phyloP scores from a whole-genome alignment of 108 stramenopile genomes.

The Schizochytrium sp. region DNA sequence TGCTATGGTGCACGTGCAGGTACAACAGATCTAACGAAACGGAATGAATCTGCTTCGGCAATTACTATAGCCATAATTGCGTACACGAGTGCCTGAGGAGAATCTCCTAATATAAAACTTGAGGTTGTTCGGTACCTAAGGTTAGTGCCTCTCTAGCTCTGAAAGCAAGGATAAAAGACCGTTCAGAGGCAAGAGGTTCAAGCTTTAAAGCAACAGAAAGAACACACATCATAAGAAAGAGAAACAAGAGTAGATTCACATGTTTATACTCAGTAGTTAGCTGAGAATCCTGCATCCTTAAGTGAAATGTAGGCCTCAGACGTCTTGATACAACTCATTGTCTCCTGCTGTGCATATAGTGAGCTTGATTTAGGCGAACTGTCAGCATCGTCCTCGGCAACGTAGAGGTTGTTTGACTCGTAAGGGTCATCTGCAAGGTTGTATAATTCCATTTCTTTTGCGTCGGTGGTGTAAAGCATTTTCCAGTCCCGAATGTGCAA shows the following conservation, averaged over 20 bases:
- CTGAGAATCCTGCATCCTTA: neutral
- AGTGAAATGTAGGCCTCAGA: constrained; percentile 10
- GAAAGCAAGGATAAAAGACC: no score
- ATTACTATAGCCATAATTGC: no score
- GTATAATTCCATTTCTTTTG: neutral
- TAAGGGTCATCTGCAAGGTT: constrained; percentile 22
- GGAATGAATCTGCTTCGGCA: no score
- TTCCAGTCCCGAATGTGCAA: constrained; percentile 37
- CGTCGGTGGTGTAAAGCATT: neutral
- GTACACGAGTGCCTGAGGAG: no score
- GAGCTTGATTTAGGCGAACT: neutral
- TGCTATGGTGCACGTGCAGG: no score
- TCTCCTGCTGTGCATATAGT: neutral
- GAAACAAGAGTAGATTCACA: neutral
- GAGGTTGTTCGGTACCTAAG: no score
- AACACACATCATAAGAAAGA: neutral
- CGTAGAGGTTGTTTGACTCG: constrained; percentile 24
- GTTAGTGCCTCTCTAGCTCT: no score
- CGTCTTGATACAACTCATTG: constrained; percentile 6
- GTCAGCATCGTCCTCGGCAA: neutral
- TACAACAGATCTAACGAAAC: no score
- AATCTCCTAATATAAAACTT: no score
- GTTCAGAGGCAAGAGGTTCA: neutral
- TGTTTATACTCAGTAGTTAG: neutral
- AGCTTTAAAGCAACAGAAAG: neutral